Percentiles rank a stretch among this genome's conserved stretches.
phyloP scores from a whole-genome alignment of 2,329 filamentous ascomycete species.

The Sporothrix variecibatus region DNA sequence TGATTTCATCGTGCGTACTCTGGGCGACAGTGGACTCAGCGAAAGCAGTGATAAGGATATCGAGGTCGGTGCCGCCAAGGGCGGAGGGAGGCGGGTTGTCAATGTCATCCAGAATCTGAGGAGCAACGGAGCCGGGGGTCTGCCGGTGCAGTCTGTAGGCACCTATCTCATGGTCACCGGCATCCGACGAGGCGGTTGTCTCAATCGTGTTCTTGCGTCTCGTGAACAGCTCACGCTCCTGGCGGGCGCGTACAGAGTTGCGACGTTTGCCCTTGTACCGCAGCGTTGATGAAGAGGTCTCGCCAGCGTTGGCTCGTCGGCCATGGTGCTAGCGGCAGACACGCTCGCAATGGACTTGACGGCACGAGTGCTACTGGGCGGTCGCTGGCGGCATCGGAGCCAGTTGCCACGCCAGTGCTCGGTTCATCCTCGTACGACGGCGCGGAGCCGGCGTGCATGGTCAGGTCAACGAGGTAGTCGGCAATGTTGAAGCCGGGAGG shows the following conservation, averaged over 20 bases:
- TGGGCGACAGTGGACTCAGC: constrained; percentile 74
- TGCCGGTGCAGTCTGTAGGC: constrained; percentile 56
- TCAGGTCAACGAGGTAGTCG: constrained; percentile 94
- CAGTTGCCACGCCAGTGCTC: constrained; percentile 39
- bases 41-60: constrained; percentile 77
- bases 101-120: constrained; percentile 68
- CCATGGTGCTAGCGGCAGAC: constrained; percentile 68
- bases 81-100: constrained; percentile 64
- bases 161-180: constrained; percentile 54
- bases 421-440: constrained; percentile 57
- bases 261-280: constrained; percentile 71
- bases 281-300: constrained; percentile 54
- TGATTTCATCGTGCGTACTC: constrained; percentile 76
- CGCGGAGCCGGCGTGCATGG: constrained; percentile 83
- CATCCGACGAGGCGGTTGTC: constrained; percentile 64
- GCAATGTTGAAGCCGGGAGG: constrained; percentile 98
- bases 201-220: constrained; percentile 68
- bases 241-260: constrained; percentile 79
- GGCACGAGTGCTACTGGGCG: constrained; percentile 81
- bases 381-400: constrained; percentile 63
- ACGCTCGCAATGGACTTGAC: constrained; percentile 89
- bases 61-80: constrained; percentile 72
- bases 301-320: constrained; percentile 57
- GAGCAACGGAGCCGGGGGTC: constrained; percentile 47
- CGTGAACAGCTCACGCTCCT: constrained; percentile 89